These are phyloP conservation scores for Macrotyloma uniflorum DNA, from an alignment of 306 rosid genomes.

Conservation along the genomic window DNA sequence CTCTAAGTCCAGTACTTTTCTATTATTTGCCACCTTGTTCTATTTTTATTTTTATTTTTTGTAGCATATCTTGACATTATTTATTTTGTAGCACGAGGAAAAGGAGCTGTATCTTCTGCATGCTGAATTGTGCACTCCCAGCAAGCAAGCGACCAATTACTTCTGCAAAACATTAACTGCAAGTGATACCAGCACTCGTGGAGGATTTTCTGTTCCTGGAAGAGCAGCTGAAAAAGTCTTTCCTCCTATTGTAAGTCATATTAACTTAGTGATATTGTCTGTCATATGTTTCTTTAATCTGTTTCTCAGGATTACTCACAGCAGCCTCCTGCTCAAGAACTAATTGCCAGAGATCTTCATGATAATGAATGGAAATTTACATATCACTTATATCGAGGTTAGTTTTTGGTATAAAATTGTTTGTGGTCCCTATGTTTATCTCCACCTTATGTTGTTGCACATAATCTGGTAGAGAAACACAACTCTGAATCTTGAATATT, in stretches of 20 bases:
- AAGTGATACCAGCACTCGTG: conserved; percentile 81
- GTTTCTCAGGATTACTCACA: conserved; percentile 64
- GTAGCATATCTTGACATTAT: conserved; percentile 33
- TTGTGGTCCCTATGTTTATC: conserved; percentile 1
- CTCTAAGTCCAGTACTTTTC: conserved; percentile 59
- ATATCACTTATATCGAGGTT: conserved; percentile 66
- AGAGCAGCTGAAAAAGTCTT: conserved; percentile 85
- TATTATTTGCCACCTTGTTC: not conserved
- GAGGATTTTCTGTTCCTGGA: conserved; percentile 80
- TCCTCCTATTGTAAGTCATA: conserved; percentile 68
- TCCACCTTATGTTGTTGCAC: conserved; percentile 2
- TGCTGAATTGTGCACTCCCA: conserved; percentile 66
- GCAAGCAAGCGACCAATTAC: conserved; percentile 74
- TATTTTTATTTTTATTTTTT: not conserved
- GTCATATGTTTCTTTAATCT: conserved; percentile 4
- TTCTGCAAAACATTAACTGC: conserved; percentile 77
- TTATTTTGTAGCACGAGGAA: conserved; percentile 67
- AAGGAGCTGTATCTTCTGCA: conserved; percentile 67
- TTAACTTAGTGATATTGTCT: conserved; percentile 43
- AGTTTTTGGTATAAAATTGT: not conserved
- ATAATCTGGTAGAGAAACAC: not conserved
- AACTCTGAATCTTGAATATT: conserved; percentile 8
- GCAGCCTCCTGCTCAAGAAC: conserved; percentile 80
- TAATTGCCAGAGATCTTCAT: conserved; percentile 75
- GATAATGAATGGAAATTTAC: conserved; percentile 78